Base-by-base conservation (phyloP, 1,284 basidiomycete genomes). In the Trichosporon coremiiforme region DNA sequence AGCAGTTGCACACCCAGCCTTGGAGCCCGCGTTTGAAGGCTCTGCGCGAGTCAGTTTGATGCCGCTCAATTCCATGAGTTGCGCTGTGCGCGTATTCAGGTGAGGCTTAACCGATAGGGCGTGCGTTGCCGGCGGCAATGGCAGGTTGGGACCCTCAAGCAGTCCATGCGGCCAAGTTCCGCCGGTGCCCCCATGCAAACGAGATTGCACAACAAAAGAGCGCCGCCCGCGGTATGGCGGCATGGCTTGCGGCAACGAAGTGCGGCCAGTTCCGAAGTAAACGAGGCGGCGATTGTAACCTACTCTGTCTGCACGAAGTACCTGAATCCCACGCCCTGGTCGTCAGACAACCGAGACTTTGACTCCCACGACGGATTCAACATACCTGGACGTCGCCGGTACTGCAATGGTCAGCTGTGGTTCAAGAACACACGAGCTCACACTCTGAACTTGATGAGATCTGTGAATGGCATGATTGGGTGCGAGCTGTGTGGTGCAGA, bases 1-100 rank as follows among this genome's bases (percentile, higher is more conserved):
- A 76, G 67, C 79, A 75, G 70, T 83, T 83, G 60, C 77, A 76
- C 45, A 77, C 78, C 78, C 81, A 82, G 33, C 82, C 82, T 45
- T 72, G 72, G 17, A 83, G 66, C 2, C 78, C 78, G 2, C 82
- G 76, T 17, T 73, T 74, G 5, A 69, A 64, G 0, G 79, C 82
- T 71, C 80, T 82, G 67, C 22, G 36, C 29, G 31, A 62, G 64
- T 62, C 15, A 68, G 69, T 36, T n/a, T 31, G 22, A 15, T 62
- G 57, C 57, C 57, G 57, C 57, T 62, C 20, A 64, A 64, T 64
- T 15, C 25, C 25, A 25, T 25, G 25, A 25, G 25, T 8, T 36
- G 13, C 33, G 35, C 31, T 35, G 57, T 25, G 25, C 57, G 57
- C 57, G 10, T 62, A 62, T 33, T 62, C 29, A 33, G 13, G 31